Evolutionary conservation across 2,329 filamentous ascomycete genomes (phyloP), one percentile per base, ranked within the genome.

Genomic region (Verticillium tricorpus): DNA sequence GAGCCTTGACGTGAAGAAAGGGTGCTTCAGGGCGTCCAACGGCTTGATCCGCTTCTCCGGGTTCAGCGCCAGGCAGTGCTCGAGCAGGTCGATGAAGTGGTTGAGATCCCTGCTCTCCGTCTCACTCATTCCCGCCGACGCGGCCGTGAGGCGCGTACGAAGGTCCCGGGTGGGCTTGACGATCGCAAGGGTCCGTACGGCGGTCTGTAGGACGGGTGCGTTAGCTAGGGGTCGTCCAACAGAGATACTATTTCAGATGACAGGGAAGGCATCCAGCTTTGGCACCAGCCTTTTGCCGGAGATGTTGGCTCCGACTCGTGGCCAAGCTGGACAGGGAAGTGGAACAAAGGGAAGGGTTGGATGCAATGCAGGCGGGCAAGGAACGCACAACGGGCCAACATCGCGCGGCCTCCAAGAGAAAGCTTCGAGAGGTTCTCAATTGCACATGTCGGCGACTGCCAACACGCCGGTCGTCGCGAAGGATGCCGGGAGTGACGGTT

Each of bases 1-100:
- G 61, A 73, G 70, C 72, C 74, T 76, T 28, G 82, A 78, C 31
- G 77, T 79, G 69, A 98, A 92, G 76, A 98, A 98, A 1, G 91
- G 91, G 79, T 98, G 94, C 71, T 88, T 89, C 69, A 98, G 79
- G 57, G 95, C 95, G 70, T 98, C 93, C 15, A 84, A 81, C 0
- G 95, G 91, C 56, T 91, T 94, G 70, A 95, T 91, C 65, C 95
- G 86, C 81, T 96, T 96, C 73, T 97, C 93, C 1, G 94, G 92
- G 71, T 98, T 97, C 66, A 98, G 83, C 62, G 89, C 87, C 66
- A 99, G 81, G 72, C 93, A 98, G 61, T 90, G 89, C 71, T 97
- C 93, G 62, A 99, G 78, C 57, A 99, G 78, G 74, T 98, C 93
- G 67, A 92, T 83, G 75, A 99, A 97, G 60, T 89, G 82, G 63